phyloP scores from a whole-genome alignment of 345 rosid species.

The Eucalyptus caleyi region DNA sequence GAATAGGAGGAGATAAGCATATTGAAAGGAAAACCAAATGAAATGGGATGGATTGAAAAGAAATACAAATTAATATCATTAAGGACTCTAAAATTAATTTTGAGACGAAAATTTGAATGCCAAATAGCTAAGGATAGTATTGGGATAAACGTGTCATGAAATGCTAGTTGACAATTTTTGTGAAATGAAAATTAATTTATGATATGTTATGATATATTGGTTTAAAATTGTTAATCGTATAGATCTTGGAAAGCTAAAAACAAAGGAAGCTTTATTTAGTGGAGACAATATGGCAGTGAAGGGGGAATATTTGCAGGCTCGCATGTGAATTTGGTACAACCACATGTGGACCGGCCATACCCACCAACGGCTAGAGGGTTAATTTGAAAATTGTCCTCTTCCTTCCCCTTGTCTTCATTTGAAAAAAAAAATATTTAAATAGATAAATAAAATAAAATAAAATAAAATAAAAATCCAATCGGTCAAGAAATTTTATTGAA shows the following conservation, averaged over 20 bases:
- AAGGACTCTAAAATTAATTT: too few species aligned
- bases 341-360: not conserved
- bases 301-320: not conserved
- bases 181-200: not conserved
- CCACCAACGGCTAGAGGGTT: not conserved
- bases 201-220: not conserved
- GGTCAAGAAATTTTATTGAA: not conserved
- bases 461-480: not conserved
- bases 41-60: not conserved
- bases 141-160: not conserved
- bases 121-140: not conserved
- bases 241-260: not conserved
- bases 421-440: not conserved
- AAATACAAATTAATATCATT: not conserved
- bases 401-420: not conserved
- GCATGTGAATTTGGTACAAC: not conserved
- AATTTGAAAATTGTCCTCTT: not conserved
- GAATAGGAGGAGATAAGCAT: not conserved
- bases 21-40: not conserved
- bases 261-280: not conserved
- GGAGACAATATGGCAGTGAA: not conserved
- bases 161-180: not conserved
- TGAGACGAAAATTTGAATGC: not conserved
- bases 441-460: not conserved
- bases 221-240: not conserved